Base-by-base conservation (phyloP, 129 eudicot species). In the Pittosporum tobira region DNA sequence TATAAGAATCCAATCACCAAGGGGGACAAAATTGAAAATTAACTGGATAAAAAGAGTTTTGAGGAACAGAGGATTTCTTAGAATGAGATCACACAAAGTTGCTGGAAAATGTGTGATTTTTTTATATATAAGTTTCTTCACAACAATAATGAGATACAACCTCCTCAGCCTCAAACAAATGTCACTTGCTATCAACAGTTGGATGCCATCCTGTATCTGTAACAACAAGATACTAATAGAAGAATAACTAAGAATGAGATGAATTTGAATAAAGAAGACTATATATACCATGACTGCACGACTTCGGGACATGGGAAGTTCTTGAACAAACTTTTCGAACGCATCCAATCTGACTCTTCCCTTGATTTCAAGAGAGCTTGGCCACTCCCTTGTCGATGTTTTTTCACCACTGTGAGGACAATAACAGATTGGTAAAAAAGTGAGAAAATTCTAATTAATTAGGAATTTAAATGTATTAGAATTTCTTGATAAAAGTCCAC, bases 251-350 rank as follows among this genome's bases (percentile, higher is more conserved):
- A 50, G 45, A 10, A 45, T 44, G 62, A 36, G 27, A 48, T 5
- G 31, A 61, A 19, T 28, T 37, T 19, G 69, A 55, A 68, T 30
- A 60, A 71, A 66, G 45, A 62, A 28, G 52, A 65, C 79, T 67
- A 71, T 66, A 51, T 38, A 72, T 88, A 88, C 96, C 96, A 88
- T 88, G 74, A 88, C 82, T 59, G 94, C 91, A 77, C 96, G 94
- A 48, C 82, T 81, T 64, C 96, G 84, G 6, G 96, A 88, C 84
- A 71, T 81, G 6, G 94, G 96, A 43, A 88, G 94, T 49, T 80
- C 88, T 80, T 80, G 80, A 7, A 88, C 61, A 27, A 88, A 88
- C 63, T 84, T 84, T 55, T 84, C 90, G 67, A 88, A 88, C 1
- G 94, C 88, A 29, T 74, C 83, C 6, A 84, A 81, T 69, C 80